Evolutionary conservation across 768 basidiomycete species (phyloP), one percentile per base, ranked within the genome.

Genomic region (Pilatotrama ljubarskyi): DNA sequence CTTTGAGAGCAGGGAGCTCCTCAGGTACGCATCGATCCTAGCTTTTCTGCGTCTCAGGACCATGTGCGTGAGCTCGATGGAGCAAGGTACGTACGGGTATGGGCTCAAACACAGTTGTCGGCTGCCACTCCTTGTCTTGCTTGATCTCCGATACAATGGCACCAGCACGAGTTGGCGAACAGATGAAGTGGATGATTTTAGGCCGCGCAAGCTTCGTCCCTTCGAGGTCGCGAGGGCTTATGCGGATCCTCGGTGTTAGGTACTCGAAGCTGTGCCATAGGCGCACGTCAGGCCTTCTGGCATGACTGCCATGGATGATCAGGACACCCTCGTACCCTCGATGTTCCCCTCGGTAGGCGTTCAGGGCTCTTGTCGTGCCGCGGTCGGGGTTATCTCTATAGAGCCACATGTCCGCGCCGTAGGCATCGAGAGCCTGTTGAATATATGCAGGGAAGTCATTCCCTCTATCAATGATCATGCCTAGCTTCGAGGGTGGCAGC

Each of bases 391-490:
- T 79, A 43, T 87, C 78, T 60, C 93, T 80, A 66, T 86, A 92
- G 37, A 84, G 71, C 90, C 92, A 95, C 82, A 93, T 88, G 47
- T 86, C 84, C 32, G 73, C 44, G 1, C 93, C 93, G 69, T 87
- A 93, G 10, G 74, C 67, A 37, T 83, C 72, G 2, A 94, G 78
- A 51, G 75, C 75, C 17, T 75, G 65, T 68, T 87, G 80, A 26
- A 92, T 81, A 20, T 76, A 64, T 13, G 67, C 62, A 22, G 90
- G 87, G 68, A 93, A 95, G 70, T 95, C 93, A 50, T 75, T 53
- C 9, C 95, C 93, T 70, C 78, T 80, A 74, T 96, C 93, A 43
- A 97, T 75, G 54, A 96, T 82, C 91, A 94, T 93, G 17, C 91
- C 91, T 32, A 95, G 70, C 51, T 78, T 69, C 25, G 78, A 67